A percentile compares a stretch with the other conserved stretches of the same genome.
Conservation (phyloP, 257 asterid species). For the Solanum pinnatisectum region DNA sequence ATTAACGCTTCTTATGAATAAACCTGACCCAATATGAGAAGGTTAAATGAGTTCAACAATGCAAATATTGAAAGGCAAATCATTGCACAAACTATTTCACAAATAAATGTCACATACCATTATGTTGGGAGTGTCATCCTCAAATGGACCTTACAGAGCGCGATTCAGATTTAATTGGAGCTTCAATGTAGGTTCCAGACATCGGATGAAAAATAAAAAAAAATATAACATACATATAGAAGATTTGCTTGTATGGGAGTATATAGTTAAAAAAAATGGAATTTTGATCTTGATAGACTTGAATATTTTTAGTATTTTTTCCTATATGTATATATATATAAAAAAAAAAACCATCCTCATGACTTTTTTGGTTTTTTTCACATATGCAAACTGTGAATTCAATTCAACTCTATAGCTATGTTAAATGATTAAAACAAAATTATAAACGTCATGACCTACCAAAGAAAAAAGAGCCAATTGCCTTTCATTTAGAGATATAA, state of each 20-base stretch:
- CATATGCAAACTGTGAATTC: background rate
- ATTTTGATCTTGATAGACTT: background rate
- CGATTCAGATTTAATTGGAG: no score
- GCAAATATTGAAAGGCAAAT: background rate
- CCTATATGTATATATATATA: fast-evolving
- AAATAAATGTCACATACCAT: background rate
- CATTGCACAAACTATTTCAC: background rate
- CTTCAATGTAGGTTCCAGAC: no score
- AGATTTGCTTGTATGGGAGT: background rate
- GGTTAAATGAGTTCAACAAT: background rate
- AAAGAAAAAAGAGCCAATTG: background rate
- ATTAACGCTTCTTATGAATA: no score
- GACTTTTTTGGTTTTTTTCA: background rate
- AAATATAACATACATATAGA: background rate
- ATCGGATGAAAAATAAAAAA: no score
- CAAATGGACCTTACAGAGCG: no score
- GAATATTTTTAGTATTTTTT: background rate
- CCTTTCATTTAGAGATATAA: background rate
- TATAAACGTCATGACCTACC: background rate
- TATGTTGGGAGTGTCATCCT: no score
- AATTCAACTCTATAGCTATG: background rate
- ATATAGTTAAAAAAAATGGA: background rate
- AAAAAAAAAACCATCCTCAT: background rate
- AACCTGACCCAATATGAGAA: background rate
- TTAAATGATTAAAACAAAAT: background rate